phyloP scores from a whole-genome alignment of 1,284 basidiomycete species.

The Naganishia liquefaciens region DNA sequence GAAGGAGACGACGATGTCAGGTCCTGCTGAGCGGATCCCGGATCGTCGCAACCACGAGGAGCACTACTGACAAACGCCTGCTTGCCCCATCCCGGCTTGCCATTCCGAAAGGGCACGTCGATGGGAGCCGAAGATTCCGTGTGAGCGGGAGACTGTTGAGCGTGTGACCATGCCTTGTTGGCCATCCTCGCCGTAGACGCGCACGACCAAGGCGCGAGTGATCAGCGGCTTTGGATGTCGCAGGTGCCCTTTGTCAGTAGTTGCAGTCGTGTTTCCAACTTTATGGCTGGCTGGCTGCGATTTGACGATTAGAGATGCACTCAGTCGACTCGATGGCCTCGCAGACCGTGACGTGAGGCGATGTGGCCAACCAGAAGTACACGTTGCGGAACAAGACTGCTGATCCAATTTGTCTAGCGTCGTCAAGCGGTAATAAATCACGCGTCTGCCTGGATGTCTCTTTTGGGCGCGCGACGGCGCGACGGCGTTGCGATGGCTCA shows the following conservation, averaged over 20 bases:
- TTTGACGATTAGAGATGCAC: too few species aligned
- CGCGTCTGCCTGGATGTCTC: constrained; percentile 1
- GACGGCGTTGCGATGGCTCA: too few species aligned
- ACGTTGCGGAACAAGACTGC: too few species aligned
- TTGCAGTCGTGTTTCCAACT: background rate
- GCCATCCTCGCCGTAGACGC: constrained; percentile 10
- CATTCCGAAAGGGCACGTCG: background rate
- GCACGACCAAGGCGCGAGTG: background rate
- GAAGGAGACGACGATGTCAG: background rate
- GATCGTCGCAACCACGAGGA: background rate
- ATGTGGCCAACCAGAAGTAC: too few species aligned
- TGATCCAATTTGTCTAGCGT: background rate
- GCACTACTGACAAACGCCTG: constrained; percentile 7
- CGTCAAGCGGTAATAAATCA: background rate
- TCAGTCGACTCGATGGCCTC: too few species aligned
- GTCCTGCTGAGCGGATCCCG: background rate
- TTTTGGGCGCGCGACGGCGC: constrained; percentile 4
- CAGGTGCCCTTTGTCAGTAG: background rate
- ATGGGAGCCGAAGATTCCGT: background rate
- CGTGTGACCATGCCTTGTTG: constrained; percentile 27
- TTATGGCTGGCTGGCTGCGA: background rate
- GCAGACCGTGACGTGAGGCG: too few species aligned
- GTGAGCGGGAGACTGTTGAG: background rate
- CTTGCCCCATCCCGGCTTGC: constrained; percentile 7
- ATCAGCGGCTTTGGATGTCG: background rate